These are phyloP conservation scores for Metahyphopichia silvanorum DNA, from an alignment of 805 yeast species.

Conservation along the genomic window DNA sequence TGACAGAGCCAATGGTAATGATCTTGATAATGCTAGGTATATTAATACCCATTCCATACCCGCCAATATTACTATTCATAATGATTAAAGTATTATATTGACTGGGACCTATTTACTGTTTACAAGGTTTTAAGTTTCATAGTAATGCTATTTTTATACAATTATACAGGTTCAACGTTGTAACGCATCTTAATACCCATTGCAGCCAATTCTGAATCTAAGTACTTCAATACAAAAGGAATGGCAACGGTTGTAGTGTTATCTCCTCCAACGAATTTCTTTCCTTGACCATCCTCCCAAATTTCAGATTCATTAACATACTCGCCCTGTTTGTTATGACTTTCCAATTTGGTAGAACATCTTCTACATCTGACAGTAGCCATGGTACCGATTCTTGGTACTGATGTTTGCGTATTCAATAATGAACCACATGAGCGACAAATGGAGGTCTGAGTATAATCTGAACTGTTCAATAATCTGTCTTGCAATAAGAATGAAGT, in stretches of 20 bases:
- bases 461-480: slow-evolving; percentile 98
- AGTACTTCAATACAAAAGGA: slow-evolving; percentile 92
- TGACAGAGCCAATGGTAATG: slow-evolving; percentile 51
- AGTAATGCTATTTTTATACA: slow-evolving; percentile 1
- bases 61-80: slow-evolving; percentile 9
- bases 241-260: slow-evolving; percentile 94
- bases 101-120: slow-evolving; percentile 4
- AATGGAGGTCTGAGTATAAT: slow-evolving; percentile 86
- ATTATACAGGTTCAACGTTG: slow-evolving; percentile 65
- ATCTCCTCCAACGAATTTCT: slow-evolving; percentile 85
- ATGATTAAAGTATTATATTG: no score
- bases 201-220: slow-evolving; percentile 93
- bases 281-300: slow-evolving; percentile 98
- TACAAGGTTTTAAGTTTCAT: neutral
- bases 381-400: slow-evolving; percentile 82
- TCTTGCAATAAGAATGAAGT: slow-evolving; percentile 98
- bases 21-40: slow-evolving; percentile 59
- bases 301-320: slow-evolving; percentile 66
- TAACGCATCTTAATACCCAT: slow-evolving; percentile 96
- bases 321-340: slow-evolving; percentile 43
- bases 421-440: slow-evolving; percentile 94
- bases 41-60: slow-evolving; percentile 18
- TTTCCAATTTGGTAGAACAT: slow-evolving; percentile 74
- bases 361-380: slow-evolving; percentile 85
- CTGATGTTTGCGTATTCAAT: slow-evolving; percentile 83